These are phyloP conservation scores for Liriodendron chinense DNA, from an alignment of 164 flowering plant genomes.

Conservation along the genomic window DNA sequence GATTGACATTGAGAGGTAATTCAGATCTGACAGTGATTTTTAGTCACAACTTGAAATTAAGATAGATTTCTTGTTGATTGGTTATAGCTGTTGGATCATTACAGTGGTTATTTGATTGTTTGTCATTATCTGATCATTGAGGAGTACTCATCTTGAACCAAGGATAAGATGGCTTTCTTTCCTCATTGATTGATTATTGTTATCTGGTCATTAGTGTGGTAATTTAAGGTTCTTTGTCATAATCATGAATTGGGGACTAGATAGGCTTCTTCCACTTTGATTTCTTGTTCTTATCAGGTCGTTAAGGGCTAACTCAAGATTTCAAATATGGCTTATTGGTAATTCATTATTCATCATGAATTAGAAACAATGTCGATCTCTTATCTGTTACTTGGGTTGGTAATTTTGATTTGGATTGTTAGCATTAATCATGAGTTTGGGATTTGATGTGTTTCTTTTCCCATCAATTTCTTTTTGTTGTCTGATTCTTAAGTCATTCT, in stretches of 20 bases:
- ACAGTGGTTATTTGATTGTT: too few species aligned
- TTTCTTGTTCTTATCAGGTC: neutral
- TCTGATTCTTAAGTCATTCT: too few species aligned
- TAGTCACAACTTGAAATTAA: too few species aligned
- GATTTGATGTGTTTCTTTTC: neutral
- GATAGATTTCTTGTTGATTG: too few species aligned
- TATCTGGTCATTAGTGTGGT: neutral
- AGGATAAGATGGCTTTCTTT: neutral
- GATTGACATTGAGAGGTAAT: too few species aligned
- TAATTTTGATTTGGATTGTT: neutral
- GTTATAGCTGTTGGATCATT: too few species aligned
- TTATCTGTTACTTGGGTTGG: neutral
- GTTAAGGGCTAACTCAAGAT: neutral
- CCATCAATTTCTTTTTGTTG: neutral
- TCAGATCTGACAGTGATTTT: too few species aligned
- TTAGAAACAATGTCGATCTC: neutral
- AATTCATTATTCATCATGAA: too few species aligned
- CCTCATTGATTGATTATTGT: slow-evolving; percentile 1
- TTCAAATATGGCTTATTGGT: too few species aligned
- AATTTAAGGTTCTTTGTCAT: neutral
- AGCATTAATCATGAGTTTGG: neutral
- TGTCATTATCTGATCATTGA: too few species aligned
- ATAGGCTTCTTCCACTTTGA: neutral
- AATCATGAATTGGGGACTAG: neutral
- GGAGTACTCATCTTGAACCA: neutral